Evolutionary conservation across 805 yeast genomes (phyloP).

Genomic region (Yamadazyma endophytica): DNA sequence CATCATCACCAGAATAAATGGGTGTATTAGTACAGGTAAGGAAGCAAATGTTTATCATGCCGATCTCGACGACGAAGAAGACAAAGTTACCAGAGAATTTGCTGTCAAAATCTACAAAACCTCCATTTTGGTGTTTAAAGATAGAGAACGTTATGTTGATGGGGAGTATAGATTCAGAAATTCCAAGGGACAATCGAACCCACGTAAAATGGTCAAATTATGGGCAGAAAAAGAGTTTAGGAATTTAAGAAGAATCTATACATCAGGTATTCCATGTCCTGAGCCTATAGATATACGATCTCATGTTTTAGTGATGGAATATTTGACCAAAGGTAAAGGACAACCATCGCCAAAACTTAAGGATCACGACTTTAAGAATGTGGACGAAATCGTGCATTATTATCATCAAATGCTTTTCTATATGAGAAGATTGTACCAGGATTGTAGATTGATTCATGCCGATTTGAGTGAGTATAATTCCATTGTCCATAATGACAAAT

Average conservation of each 20-base stretch:
- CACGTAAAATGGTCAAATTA: constrained; percentile 93
- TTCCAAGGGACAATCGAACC: constrained; percentile 81
- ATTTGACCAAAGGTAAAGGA: constrained; percentile 71
- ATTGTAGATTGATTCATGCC: constrained; percentile 90
- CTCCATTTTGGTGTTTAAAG: constrained; percentile 93
- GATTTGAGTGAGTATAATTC: constrained; percentile 94
- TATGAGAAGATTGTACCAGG: constrained; percentile 83
- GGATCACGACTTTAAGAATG: constrained; percentile 72
- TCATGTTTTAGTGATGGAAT: constrained; percentile 94
- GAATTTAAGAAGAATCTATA: constrained; percentile 76
- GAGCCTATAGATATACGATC: constrained; percentile 84
- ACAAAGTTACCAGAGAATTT: constrained; percentile 46
- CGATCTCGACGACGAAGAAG: constrained; percentile 65
- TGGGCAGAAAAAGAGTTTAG: constrained; percentile 99
- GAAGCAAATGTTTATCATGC: constrained; percentile 93
- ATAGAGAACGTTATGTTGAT: constrained; percentile 90
- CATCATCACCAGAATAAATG: constrained; percentile 78
- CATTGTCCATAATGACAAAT: constrained; percentile 71
- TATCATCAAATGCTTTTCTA: constrained; percentile 78
- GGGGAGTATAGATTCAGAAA: constrained; percentile 94
- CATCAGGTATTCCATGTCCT: constrained; percentile 87
- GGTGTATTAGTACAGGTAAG: constrained; percentile 94
- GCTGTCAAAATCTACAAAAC: constrained; percentile 96
- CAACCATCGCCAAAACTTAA: constrained; percentile 87
- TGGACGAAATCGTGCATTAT: constrained; percentile 59